Percentiles rank a stretch among this genome's conserved stretches.
Conservation (phyloP, 2,329 filamentous ascomycete species). For the Xylaria sp. region DNA sequence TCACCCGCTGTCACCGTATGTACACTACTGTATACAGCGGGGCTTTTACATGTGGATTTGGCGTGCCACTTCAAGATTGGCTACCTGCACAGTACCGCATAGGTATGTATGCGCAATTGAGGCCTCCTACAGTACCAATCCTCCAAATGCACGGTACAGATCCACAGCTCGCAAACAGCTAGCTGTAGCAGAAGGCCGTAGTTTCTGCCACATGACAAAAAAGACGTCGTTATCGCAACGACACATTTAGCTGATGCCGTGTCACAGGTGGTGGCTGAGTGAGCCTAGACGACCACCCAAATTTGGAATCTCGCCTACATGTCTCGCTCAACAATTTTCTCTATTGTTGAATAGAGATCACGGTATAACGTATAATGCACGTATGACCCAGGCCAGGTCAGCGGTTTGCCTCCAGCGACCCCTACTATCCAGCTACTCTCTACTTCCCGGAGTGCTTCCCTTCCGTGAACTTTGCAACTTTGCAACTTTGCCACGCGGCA, state of each 20-base stretch:
- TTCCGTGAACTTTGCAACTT: too few relatives aligned
- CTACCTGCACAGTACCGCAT: background rate
- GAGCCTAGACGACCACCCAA: background rate
- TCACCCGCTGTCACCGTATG: background rate
- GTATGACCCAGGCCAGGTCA: background rate
- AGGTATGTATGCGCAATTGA: background rate
- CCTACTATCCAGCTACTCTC: too few relatives aligned
- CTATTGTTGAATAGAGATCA: background rate
- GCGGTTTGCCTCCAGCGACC: background rate
- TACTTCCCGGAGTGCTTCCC: too few relatives aligned
- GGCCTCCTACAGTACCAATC: background rate
- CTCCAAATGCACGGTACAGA: background rate
- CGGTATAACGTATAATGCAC: background rate
- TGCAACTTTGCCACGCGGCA: too few relatives aligned
- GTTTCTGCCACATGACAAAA: constrained; percentile 3
- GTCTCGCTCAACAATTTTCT: background rate
- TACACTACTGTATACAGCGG: background rate
- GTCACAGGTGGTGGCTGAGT: constrained; percentile 24
- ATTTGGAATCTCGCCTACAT: constrained; percentile 26
- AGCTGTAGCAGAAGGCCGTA: background rate
- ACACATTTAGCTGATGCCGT: background rate
- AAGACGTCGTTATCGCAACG: background rate
- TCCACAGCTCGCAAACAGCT: background rate
- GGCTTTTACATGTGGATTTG: too few relatives aligned
- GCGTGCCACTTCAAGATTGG: background rate